These are phyloP conservation scores for Cyphellophora attinorum DNA, from an alignment of 2,329 filamentous ascomycete species.

Conservation along the genomic window DNA sequence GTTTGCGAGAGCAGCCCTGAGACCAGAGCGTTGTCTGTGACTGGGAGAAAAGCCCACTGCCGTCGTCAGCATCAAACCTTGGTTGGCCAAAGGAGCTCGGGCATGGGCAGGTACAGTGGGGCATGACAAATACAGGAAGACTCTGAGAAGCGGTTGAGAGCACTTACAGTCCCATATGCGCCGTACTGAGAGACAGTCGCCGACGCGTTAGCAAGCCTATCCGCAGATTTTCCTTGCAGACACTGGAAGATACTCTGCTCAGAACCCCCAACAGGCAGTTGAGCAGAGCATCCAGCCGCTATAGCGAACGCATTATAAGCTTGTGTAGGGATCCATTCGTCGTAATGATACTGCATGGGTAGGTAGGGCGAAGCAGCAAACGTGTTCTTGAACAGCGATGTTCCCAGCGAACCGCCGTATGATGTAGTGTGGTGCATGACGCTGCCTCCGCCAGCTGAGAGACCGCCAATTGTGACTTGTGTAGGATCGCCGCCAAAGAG, in stretches of 20 bases:
- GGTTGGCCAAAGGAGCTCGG: too few species aligned
- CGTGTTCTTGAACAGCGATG: conserved; percentile 25
- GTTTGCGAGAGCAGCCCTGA: conserved; percentile 29
- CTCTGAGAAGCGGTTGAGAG: too few species aligned
- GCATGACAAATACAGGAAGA: too few species aligned
- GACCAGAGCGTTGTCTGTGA: conserved; percentile 32
- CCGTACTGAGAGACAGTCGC: conserved; percentile 24
- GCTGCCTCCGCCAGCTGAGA: conserved; percentile 41
- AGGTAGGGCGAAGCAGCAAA: conserved; percentile 42
- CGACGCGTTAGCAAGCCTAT: conserved; percentile 29
- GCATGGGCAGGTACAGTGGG: too few species aligned
- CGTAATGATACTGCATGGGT: conserved; percentile 44
- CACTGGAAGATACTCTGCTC: conserved; percentile 35
- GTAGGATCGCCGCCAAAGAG: conserved; percentile 26
- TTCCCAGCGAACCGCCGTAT: conserved; percentile 33
- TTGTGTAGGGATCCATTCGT: conserved; percentile 35
- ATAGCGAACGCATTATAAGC: conserved; percentile 38
- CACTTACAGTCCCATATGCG: conserved; percentile 28
- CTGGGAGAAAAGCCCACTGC: conserved; percentile 37
- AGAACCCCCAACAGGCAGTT: conserved; percentile 17
- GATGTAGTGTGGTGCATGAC: conserved; percentile 46
- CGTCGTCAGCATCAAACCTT: too few species aligned
- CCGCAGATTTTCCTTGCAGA: conserved; percentile 26
- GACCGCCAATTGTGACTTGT: conserved; percentile 31
- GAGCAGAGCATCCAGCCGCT: conserved; percentile 29